phyloP scores from a whole-genome alignment of 306 rosid genomes.

The Trifolium pratense region DNA sequence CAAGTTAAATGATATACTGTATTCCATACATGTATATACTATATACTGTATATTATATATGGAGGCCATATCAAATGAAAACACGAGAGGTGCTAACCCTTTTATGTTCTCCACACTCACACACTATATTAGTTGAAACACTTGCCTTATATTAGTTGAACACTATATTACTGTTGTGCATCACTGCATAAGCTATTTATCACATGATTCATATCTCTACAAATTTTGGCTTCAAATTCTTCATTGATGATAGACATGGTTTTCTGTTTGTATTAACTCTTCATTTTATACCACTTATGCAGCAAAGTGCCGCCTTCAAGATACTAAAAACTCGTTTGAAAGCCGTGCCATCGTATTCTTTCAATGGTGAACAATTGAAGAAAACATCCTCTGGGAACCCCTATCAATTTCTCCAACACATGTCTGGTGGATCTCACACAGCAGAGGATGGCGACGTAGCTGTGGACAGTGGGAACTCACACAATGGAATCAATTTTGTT shows the following conservation, averaged over 20 bases:
- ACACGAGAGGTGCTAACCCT: not conserved
- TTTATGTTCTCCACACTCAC: not conserved
- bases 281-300: slow-evolving; percentile 45
- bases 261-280: slow-evolving; percentile 25
- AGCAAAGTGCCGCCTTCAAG: slow-evolving; percentile 99
- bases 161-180: not conserved
- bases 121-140: not conserved
- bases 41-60: too few relatives aligned
- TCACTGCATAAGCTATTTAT: slow-evolving; percentile 23
- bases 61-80: not conserved
- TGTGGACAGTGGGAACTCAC: slow-evolving; percentile 57
- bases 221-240: slow-evolving; percentile 6
- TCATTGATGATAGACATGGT: slow-evolving; percentile 14
- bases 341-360: slow-evolving; percentile 79
- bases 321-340: slow-evolving; percentile 85
- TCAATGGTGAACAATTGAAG: slow-evolving; percentile 65
- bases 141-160: not conserved
- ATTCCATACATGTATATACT: not conserved
- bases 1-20: too few relatives aligned
- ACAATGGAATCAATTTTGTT: slow-evolving; percentile 68
- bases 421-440: slow-evolving; percentile 58
- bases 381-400: slow-evolving; percentile 65
- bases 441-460: slow-evolving; percentile 68
- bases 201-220: not conserved
- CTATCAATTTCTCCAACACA: slow-evolving; percentile 62